Evolutionary conservation across 495 filamentous ascomycete genomes (phyloP), one percentile per base, ranked within the genome.

Genomic region (Darksidea phi): DNA sequence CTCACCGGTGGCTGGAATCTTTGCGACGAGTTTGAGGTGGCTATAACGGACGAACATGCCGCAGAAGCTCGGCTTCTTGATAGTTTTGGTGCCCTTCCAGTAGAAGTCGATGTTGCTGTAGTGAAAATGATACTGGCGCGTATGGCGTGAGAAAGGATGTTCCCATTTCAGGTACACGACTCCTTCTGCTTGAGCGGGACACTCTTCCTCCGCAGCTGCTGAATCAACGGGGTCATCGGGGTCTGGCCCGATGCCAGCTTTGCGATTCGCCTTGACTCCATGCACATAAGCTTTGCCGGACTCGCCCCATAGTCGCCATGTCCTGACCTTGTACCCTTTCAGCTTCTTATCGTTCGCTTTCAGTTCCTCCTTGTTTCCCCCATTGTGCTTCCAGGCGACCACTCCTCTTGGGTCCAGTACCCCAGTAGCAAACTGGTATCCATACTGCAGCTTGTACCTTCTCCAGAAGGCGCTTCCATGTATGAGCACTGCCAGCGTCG

Each of bases 251-350:
- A 10, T 32, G 6, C 48, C 59, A 13, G 46, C 59, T 25, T 66
- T 63, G 1, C 67, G 55, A 11, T n/a, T 32, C 28, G 48, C 37
- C n/a, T 63, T 56, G 6, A 60, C 36, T 2, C 25, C 49, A 12
- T 59, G 49, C 2, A 69, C 59, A 25, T 56, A 65, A 1, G 12
- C 24, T 37, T 65, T 64, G 24, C 67, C 67, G 8, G 45, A 53
- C 57, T 70, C 67, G 57, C 65, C 61, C 65, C 64, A 68, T 1
- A 64, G 28, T 1, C 67, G 36, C 64, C 64, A 70, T 1, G 54
- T 67, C 23, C 67, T 49, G 20, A 70, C 64, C 38, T 60, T 57
- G 48, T 70, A 70, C 0, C 67, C 67, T 26, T 57, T 49, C 3
- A 70, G 49, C 38, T 41, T 28, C 2, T 15, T 54, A 8, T 59